Base-by-base conservation (phyloP, 2,329 filamentous ascomycete species). In the Fusarium acutatum region DNA sequence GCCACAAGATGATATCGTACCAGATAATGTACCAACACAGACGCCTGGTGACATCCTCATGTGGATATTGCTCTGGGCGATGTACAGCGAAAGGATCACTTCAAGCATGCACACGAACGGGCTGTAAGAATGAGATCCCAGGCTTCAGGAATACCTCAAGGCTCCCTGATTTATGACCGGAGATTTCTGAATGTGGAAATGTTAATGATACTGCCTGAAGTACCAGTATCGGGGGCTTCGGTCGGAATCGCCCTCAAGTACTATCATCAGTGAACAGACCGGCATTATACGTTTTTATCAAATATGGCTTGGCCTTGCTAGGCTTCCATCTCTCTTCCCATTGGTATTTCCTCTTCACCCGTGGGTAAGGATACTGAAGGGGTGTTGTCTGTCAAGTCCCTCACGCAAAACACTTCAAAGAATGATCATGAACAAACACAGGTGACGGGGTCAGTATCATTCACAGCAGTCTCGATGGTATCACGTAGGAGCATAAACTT, bases 1-100 rank as follows among this genome's bases (percentile, higher is more conserved):
- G 4, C 3, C 6, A 2, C 1, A 11, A 1, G 12, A 11, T 28
- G 4, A 9, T 0, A 18, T 14, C 18, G 1, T 24, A 2, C 4
- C 5, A 30, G 17, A 37, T 30, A 1, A 3, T 17, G 13, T 3
- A n/a, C 4, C 20, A 13, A 37, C 9, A 5, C 1, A 34, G 41
- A 24, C 12, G 24, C 32, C 24, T 37, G 41, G n/a, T 44, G 20
- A 20, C 35, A 40, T 54, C 26, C 35, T 28, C 8, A 3, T 40
- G 37, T 40, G 50, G 26, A 6, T 40, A 28, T 40, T 30, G 8
- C 47, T 44, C 32, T 11, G 10, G 26, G 28, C 13, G 22, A 15
- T 30, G 46, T n/a, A 12, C 10, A 49, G 10, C 38, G 22, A 41
- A 6, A n/a, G 38, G 38, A n/a, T 41, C 38, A 41, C 38, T n/a